phyloP scores from a whole-genome alignment of 192 early-diverging fungal species.

The Rhizophagus sp. region DNA sequence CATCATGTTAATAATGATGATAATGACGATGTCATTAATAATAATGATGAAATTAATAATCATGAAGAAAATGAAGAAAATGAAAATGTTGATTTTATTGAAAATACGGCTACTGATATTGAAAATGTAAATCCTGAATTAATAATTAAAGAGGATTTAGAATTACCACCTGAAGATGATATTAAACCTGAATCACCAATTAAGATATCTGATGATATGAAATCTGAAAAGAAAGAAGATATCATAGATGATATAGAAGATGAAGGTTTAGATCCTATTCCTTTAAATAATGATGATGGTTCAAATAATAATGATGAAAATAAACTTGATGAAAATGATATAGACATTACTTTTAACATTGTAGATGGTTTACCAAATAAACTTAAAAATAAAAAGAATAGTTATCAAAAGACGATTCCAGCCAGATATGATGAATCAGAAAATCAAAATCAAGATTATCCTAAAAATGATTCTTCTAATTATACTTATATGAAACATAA shows the following conservation, averaged over 20 bases:
- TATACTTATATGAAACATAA: background rate
- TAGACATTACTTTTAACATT: background rate
- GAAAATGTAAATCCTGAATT: background rate
- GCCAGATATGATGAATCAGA: background rate
- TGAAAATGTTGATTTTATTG: background rate
- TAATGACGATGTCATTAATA: too few species aligned
- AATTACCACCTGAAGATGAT: background rate
- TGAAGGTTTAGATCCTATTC: background rate
- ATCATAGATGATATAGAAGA: background rate
- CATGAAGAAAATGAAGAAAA: too few species aligned
- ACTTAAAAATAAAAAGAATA: slow-evolving; percentile 6
- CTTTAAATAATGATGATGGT: slow-evolving; percentile 4
- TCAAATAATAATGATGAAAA: background rate
- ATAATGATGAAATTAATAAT: too few species aligned
- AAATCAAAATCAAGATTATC: background rate
- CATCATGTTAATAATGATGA: background rate
- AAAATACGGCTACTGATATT: background rate
- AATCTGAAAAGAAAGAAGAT: background rate
- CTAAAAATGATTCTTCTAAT: background rate
- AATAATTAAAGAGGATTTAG: background rate
- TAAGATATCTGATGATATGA: background rate
- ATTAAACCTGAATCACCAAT: too few species aligned
- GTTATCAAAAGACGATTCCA: background rate
- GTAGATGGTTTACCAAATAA: background rate
- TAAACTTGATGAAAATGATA: background rate